Evolutionary conservation across 2,329 filamentous ascomycete genomes (phyloP).

Genomic region (Scortechinia acanthostroma): DNA sequence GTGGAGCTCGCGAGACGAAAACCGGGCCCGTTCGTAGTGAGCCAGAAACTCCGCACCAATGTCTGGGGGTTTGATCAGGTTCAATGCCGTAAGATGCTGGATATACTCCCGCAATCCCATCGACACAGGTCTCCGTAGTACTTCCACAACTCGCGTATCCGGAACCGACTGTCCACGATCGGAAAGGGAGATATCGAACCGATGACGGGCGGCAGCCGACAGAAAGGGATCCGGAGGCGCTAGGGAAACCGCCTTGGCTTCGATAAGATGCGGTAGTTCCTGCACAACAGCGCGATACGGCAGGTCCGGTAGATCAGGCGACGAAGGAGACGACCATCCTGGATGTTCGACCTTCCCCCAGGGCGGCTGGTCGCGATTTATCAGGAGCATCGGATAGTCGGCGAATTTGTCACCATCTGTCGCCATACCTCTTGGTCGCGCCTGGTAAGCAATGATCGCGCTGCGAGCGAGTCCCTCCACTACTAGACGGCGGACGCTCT

Average conservation of each 20-base stretch:
- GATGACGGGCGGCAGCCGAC: slow-evolving; percentile 10
- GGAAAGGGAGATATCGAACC: slow-evolving; percentile 10
- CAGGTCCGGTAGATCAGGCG: slow-evolving; percentile 44
- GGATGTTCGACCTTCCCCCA: slow-evolving; percentile 54
- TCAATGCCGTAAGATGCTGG: slow-evolving; percentile 39
- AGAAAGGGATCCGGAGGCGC: slow-evolving; percentile 41
- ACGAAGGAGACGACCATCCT: slow-evolving; percentile 54
- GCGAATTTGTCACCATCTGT: slow-evolving; percentile 23
- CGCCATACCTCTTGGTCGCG: slow-evolving; percentile 41
- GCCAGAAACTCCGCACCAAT: slow-evolving; percentile 41
- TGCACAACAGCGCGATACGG: slow-evolving; percentile 50
- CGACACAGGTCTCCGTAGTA: slow-evolving; percentile 43
- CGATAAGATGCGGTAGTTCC: slow-evolving; percentile 56
- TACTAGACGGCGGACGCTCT: slow-evolving; percentile 46
- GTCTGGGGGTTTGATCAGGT: slow-evolving; percentile 38
- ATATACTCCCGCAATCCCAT: slow-evolving; percentile 54
- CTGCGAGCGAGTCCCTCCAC: slow-evolving; percentile 47
- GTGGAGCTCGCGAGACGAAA: slow-evolving; percentile 39
- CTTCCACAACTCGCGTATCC: slow-evolving; percentile 42
- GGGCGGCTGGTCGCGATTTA: slow-evolving; percentile 33
- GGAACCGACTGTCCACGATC: slow-evolving; percentile 21
- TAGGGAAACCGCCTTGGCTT: slow-evolving; percentile 58
- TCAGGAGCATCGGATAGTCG: slow-evolving; percentile 16
- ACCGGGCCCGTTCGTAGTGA: slow-evolving; percentile 53
- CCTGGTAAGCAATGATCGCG: slow-evolving; percentile 51